Conservation (phyloP, 169 alveolate species). For the Perkinsus olseni region DNA sequence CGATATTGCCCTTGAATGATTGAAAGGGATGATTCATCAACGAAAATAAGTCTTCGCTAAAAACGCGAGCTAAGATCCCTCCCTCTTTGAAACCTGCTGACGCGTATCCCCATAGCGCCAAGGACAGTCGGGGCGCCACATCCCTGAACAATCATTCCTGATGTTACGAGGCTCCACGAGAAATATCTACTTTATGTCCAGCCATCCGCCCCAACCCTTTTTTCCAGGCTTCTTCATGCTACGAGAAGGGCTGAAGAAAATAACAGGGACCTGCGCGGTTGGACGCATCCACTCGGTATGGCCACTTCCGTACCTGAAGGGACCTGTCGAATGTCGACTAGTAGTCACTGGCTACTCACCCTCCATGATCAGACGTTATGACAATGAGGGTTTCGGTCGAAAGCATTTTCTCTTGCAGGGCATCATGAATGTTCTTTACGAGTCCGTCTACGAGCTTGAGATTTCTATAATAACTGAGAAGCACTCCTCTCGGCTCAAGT, state of each 20-base stretch:
- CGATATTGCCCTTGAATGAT: too few relatives aligned
- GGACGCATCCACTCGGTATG: background rate
- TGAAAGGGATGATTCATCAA: too few relatives aligned
- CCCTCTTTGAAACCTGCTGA: background rate
- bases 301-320: background rate
- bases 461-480: background rate
- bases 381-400: background rate
- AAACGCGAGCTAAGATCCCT: background rate
- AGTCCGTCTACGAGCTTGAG: background rate
- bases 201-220: background rate
- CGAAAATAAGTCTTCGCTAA: background rate
- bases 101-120: background rate
- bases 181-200: background rate
- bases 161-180: background rate
- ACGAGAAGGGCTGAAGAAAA: background rate
- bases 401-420: background rate
- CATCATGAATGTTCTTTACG: background rate
- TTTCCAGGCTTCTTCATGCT: background rate
- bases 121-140: background rate
- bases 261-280: background rate
- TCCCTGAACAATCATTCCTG: background rate
- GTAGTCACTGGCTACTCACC: too few relatives aligned
- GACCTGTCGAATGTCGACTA: too few relatives aligned
- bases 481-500: too few relatives aligned
- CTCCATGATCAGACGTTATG: background rate